Evolutionary conservation across 2,329 filamentous ascomycete genomes (phyloP), one percentile per base, ranked within the genome.

Genomic region (Exserohilum turcica): DNA sequence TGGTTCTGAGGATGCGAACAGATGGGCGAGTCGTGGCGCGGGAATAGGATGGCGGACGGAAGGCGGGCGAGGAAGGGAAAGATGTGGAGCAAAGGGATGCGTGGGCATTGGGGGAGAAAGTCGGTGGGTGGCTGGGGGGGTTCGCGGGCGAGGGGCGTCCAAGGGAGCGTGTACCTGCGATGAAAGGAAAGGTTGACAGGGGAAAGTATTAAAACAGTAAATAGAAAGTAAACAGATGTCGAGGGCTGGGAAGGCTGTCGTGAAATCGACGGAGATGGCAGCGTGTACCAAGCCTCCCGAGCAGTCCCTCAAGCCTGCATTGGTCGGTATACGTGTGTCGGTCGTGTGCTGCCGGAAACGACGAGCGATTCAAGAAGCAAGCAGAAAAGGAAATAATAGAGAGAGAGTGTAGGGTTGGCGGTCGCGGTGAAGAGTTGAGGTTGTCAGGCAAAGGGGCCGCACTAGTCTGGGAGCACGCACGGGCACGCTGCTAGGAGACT

Each of bases 281-380:
- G 68, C 64, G 70, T 72, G 66, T 69, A 74, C 72, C 71, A 74
- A 65, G 69, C 67, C 71, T 74, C 71, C 68, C 69, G 61, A 64
- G 64, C 68, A 68, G 69, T 60, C 62, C 57, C 56, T 74, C 64
- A 74, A 70, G 67, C 68, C 61, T 68, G 72, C 72, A 74, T 74
- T 74, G 71, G 70, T 64, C 65, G 63, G 45, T 48, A 49, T 42
- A 52, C 54, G 52, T 55, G 57, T 54, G 66, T 60, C 61, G 62
- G 58, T 63, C 57, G 56, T 46, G 52, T 48, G 60, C 54, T 55
- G 60, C 61, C 54, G 57, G 46, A 52, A 61, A 63, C 56, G 63
- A 61, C 62, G 56, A 55, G 57, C 51, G 59, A 57, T 51, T 61
- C 63, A 63, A 66, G 59, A 65, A 57, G 61, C 61, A 66, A 65